These are phyloP conservation scores for Aurifilum marmelostoma DNA, from an alignment of 2,329 filamentous ascomycete genomes.

Conservation along the genomic window DNA sequence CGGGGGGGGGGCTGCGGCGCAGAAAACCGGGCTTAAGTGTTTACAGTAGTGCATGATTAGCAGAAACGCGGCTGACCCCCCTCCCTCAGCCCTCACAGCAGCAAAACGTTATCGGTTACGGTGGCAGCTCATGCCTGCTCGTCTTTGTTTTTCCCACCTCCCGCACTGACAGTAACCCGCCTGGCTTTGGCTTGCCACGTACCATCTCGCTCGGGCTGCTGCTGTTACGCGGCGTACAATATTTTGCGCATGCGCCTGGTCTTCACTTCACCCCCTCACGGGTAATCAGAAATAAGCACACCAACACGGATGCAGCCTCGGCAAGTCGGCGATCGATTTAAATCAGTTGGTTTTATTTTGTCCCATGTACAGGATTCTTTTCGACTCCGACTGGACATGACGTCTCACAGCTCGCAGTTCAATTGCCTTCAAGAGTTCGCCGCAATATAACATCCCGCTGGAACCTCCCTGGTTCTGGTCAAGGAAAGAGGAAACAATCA, in stretches of 20 bases:
- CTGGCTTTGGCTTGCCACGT: background rate
- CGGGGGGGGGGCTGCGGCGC: constrained; percentile 9
- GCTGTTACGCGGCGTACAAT: background rate
- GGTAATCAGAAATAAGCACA: background rate
- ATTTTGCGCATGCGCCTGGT: background rate
- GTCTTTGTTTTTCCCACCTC: background rate
- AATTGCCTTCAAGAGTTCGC: constrained; percentile 17
- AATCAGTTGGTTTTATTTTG: constrained; percentile 17
- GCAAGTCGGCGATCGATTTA: background rate
- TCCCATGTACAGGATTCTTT: constrained; percentile 19
- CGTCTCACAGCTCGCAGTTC: constrained; percentile 22
- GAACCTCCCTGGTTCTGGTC: background rate
- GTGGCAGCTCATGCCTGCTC: background rate
- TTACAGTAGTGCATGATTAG: background rate
- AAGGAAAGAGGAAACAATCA: constrained; percentile 15
- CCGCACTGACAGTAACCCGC: background rate
- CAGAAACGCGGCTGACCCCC: background rate
- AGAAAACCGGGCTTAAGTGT: background rate
- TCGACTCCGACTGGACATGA: constrained; percentile 5
- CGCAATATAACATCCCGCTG: constrained; percentile 12
- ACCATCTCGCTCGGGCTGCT: background rate
- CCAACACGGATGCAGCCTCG: too few relatives aligned
- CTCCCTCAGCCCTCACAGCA: background rate
- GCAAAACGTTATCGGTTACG: background rate
- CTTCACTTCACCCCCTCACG: background rate